Evolutionary conservation across 2,329 filamentous ascomycete genomes (phyloP), one percentile per base, ranked within the genome.

Genomic region (Aspergillus aculeatinus): DNA sequence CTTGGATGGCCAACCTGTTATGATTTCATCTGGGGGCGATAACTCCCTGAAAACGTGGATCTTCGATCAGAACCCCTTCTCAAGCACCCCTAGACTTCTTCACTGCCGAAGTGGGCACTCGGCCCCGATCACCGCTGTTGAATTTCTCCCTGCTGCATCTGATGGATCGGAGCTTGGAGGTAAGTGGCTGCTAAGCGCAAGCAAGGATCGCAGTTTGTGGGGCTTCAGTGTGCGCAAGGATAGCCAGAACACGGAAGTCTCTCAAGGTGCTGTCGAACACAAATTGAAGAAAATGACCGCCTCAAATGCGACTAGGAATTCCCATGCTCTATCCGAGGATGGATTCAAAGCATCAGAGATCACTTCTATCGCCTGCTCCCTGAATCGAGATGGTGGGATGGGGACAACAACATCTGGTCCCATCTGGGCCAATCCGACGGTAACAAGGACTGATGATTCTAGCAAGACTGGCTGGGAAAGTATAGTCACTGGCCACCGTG

Each of bases 1-100:
- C 69, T 81, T 99, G 11, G 81, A 88, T 16, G 94, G 93, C 0
- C 96, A 99, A 73, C 90, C 92, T 5, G 89, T 98, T 2, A 85
- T 99, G 48, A 82, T 98, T 29, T 96, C 92, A 10, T 95, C 92
- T 65, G 96, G 95, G 4, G 83, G 90, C 51, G 95, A 99, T 74
- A 99, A 99, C 76, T 91, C 93, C 10, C 80, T 99, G 60, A 96
- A 94, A 74, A 93, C 92, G 5, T 97, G 94, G 94, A 95, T 98
- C 62, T 96, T 97, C 68, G 94, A 98, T 70, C 89, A 96, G 74
- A 89, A 88, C 0, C 93, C 94, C 0, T 96, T 96, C 73, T 95
- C 91, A 0, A 88, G 93, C 0, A 83, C 93, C 11, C 95, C 95
- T 2, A 86, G 94, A 19, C 89, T 92, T 27, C 80, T 99, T 31